Conservation (phyloP, 1,284 basidiomycete species). For the Wallemia mellicola region DNA sequence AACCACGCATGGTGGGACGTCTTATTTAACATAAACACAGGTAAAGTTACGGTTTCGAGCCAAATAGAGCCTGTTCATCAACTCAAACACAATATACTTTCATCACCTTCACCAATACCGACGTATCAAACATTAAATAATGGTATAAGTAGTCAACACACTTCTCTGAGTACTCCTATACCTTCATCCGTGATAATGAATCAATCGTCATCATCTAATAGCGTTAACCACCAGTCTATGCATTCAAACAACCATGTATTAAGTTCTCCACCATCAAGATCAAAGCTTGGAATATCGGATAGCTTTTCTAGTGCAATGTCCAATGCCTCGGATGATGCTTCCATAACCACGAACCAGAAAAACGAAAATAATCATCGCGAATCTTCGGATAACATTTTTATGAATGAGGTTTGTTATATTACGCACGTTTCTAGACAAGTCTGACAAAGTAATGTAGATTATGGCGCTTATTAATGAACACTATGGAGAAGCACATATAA, state of each 20-base stretch:
- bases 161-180: neutral
- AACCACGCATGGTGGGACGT: slow-evolving; percentile 60
- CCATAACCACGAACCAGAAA: slow-evolving; percentile 13
- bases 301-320: neutral
- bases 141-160: neutral
- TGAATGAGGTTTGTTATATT: slow-evolving; percentile 45
- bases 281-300: neutral
- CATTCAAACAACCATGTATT: neutral
- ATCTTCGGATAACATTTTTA: slow-evolving; percentile 48
- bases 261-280: neutral
- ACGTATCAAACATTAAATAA: neutral
- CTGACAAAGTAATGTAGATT: slow-evolving; percentile 19
- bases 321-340: neutral
- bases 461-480: slow-evolving; percentile 37
- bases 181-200: neutral
- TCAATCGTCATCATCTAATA: neutral
- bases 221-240: neutral
- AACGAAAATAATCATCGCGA: slow-evolving; percentile 30
- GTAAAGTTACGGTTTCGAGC: slow-evolving; percentile 54
- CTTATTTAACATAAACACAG: slow-evolving; percentile 59
- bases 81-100: neutral
- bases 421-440: neutral
- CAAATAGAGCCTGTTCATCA: slow-evolving; percentile 32
- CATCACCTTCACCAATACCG: neutral
- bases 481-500: slow-evolving; percentile 47